Conservation (phyloP, 1,284 basidiomycete species). For the Cerrena zonata region DNA sequence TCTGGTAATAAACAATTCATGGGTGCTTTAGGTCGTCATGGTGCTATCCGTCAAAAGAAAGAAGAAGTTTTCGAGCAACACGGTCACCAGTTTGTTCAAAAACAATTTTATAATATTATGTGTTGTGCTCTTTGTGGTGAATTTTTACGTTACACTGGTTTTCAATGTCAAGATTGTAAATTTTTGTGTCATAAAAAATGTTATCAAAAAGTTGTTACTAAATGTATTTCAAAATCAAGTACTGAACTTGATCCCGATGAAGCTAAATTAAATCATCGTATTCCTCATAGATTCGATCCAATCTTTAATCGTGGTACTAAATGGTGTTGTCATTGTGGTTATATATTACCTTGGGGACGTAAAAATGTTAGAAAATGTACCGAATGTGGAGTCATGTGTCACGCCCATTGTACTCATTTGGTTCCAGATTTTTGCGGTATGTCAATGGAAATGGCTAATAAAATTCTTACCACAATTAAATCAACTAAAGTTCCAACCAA, state of each 20-base stretch:
- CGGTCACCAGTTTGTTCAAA: conserved; percentile 95
- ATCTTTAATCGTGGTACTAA: conserved; percentile 97
- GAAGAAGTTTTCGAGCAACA: conserved; percentile 99
- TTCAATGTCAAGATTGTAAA: conserved; percentile 98
- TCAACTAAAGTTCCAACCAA: conserved; percentile 46
- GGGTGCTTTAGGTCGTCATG: conserved; percentile 93
- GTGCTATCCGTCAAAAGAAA: conserved; percentile 95
- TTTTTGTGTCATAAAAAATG: conserved; percentile 99
- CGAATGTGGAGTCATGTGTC: conserved; percentile 94
- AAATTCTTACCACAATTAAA: conserved; percentile 88
- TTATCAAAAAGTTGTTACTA: conserved; percentile 97
- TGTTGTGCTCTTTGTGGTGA: conserved; percentile 97
- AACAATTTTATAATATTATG: conserved; percentile 98
- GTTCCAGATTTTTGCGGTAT: conserved; percentile 99
- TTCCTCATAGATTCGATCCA: conserved; percentile 96
- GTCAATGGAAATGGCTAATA: conserved; percentile 99
- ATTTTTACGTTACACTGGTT: conserved; percentile 95
- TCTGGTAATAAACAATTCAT: conserved; percentile 90
- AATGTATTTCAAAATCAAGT: conserved; percentile 97
- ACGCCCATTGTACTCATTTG: conserved; percentile 95
- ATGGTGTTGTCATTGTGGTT: conserved; percentile 99
- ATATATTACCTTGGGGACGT: conserved; percentile 93
- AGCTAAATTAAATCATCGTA: conserved; percentile 98
- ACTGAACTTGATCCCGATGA: conserved; percentile 92
- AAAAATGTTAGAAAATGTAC: conserved; percentile 95